A percentile compares a stretch with the other conserved stretches of the same genome.
Evolutionary conservation across 257 asterid species (phyloP).

Genomic region (Penstemon newberryi): DNA sequence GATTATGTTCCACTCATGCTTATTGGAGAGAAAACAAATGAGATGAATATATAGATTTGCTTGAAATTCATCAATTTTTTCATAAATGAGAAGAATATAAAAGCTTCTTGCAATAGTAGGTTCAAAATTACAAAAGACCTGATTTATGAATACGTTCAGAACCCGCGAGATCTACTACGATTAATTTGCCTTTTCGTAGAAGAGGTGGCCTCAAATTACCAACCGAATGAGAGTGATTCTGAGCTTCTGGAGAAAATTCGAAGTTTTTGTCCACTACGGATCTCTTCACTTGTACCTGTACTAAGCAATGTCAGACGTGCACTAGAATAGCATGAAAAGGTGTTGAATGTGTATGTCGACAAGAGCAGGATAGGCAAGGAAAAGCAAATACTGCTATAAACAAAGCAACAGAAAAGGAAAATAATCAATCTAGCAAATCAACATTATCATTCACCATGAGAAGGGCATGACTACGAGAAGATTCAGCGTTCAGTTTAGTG

Average conservation of each 20-base stretch:
- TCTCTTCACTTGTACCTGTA: slow-evolving; percentile 89
- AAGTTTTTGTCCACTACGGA: slow-evolving; percentile 60
- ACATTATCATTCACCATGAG: slow-evolving; percentile 68
- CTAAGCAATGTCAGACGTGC: slow-evolving; percentile 30
- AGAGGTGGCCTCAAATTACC: slow-evolving; percentile 76
- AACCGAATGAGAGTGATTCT: slow-evolving; percentile 50
- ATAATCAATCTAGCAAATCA: slow-evolving; percentile 8
- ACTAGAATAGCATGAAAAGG: background rate
- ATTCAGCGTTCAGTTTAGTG: slow-evolving; percentile 95
- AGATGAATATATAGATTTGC: background rate
- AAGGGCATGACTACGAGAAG: slow-evolving; percentile 99
- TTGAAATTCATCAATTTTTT: slow-evolving; percentile 17
- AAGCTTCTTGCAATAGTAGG: slow-evolving; percentile 14
- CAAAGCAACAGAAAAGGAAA: background rate
- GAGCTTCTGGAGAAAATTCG: slow-evolving; percentile 60
- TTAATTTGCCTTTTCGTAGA: slow-evolving; percentile 85
- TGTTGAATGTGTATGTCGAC: background rate
- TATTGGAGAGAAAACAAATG: background rate
- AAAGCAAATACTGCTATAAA: background rate
- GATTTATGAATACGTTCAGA: slow-evolving; percentile 96
- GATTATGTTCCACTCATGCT: slow-evolving; percentile 7
- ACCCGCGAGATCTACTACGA: slow-evolving; percentile 99
- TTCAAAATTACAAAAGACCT: slow-evolving; percentile 48
- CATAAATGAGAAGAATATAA: slow-evolving; percentile 6
- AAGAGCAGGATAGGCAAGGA: background rate